Percentiles rank a stretch among this genome's conserved stretches.
These are phyloP conservation scores for Sordaria brevicollis DNA, from an alignment of 495 filamentous ascomycete species.

Conservation along the genomic window DNA sequence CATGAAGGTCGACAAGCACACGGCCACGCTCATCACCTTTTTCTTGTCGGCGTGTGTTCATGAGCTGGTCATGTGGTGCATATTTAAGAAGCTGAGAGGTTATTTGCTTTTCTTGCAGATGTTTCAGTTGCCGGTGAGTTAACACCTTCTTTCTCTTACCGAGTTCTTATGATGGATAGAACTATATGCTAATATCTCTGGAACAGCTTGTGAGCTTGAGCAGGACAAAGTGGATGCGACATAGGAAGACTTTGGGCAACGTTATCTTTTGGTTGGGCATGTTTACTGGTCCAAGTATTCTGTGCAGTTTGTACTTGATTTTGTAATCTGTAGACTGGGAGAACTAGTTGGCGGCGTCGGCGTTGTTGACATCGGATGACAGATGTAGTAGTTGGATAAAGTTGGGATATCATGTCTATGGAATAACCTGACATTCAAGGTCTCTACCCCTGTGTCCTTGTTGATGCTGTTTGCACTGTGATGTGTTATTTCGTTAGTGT, in stretches of 20 bases:
- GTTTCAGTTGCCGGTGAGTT: constrained; percentile 49
- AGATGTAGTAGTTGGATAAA: not conserved
- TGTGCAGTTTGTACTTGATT: constrained; percentile 63
- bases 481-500: not conserved
- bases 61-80: constrained; percentile 66
- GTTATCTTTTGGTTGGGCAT: constrained; percentile 66
- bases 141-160: not conserved
- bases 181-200: constrained; percentile 1
- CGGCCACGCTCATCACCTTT: constrained; percentile 67
- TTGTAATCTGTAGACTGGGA: constrained; percentile 28
- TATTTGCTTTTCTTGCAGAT: constrained; percentile 63
- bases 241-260: constrained; percentile 52
- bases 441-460: not conserved
- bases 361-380: not conserved
- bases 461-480: not conserved
- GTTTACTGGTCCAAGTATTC: constrained; percentile 58
- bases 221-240: constrained; percentile 49
- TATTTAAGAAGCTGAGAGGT: constrained; percentile 67
- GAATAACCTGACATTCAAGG: not conserved
- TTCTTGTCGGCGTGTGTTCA: constrained; percentile 59
- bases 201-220: constrained; percentile 46
- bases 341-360: not conserved
- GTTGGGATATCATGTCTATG: not conserved
- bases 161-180: not conserved
- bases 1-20: constrained; percentile 53